A percentile compares a stretch with the other conserved stretches of the same genome.
phyloP scores from a whole-genome alignment of 371 early-diverging fungal species.

The Mucor ambiguus region DNA sequence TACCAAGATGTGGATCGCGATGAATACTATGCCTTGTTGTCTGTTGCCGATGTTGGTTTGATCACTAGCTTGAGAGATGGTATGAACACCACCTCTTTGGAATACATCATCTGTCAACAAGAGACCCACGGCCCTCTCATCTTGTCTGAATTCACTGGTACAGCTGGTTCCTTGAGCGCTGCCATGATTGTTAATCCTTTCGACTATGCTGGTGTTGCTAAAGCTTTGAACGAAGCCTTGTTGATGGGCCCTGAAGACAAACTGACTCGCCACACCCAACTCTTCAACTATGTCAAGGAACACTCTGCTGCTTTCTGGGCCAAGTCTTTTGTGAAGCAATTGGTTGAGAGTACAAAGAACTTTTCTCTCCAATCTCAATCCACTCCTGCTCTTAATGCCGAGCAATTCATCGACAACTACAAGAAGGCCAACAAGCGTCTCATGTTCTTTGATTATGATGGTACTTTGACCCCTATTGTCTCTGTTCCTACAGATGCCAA shows the following conservation, averaged over 20 bases:
- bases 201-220: slow-evolving; percentile 91
- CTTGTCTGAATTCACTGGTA: slow-evolving; percentile 97
- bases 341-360: slow-evolving; percentile 40
- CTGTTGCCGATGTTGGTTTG: slow-evolving; percentile 94
- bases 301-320: slow-evolving; percentile 96
- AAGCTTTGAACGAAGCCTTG: slow-evolving; percentile 88
- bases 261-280: slow-evolving; percentile 55
- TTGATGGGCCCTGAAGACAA: slow-evolving; percentile 83
- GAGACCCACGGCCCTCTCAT: slow-evolving; percentile 92
- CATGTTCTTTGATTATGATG: slow-evolving; percentile 89
- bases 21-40: slow-evolving; percentile 95
- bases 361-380: slow-evolving; percentile 55
- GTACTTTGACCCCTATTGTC: slow-evolving; percentile 78
- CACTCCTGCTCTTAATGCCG: slow-evolving; percentile 66
- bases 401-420: slow-evolving; percentile 45
- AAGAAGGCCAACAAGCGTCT: slow-evolving; percentile 60
- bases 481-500: slow-evolving; percentile 71
- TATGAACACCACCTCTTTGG: slow-evolving; percentile 99
- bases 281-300: slow-evolving; percentile 79
- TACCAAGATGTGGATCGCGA: slow-evolving; percentile 94
- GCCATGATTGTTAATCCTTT: slow-evolving; percentile 97
- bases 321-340: slow-evolving; percentile 69
- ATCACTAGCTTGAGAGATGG: slow-evolving; percentile 99
- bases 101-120: slow-evolving; percentile 97
- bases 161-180: slow-evolving; percentile 89